These are phyloP conservation scores for Umbelopsis sp. DNA, from an alignment of 371 early-diverging fungal species.

Conservation along the genomic window DNA sequence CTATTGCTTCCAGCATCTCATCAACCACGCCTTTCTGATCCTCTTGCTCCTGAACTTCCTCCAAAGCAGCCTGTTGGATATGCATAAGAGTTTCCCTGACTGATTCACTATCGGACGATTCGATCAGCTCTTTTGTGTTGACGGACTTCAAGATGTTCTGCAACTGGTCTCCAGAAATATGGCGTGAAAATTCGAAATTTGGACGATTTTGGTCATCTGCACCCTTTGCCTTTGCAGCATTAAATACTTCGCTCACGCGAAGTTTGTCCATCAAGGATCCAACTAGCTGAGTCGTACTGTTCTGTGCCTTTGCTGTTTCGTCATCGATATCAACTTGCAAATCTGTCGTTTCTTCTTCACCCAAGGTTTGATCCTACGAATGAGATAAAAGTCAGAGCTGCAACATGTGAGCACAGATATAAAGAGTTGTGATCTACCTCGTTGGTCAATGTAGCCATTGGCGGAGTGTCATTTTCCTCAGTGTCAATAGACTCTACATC, in stretches of 20 bases:
- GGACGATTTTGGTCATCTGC: background rate
- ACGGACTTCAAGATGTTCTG: conserved; percentile 4
- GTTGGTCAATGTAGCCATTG: background rate
- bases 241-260: background rate
- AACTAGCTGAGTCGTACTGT: background rate
- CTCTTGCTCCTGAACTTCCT: conserved; percentile 49
- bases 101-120: conserved; percentile 8
- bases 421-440: background rate
- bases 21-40: conserved; percentile 48
- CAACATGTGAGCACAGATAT: background rate
- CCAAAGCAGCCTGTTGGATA: conserved; percentile 50
- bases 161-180: conserved; percentile 8
- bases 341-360: background rate
- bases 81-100: conserved; percentile 49
- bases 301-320: background rate
- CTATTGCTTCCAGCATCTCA: conserved; percentile 47
- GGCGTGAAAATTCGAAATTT: background rate
- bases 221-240: background rate
- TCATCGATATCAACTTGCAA: background rate
- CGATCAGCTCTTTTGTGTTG: conserved; percentile 1
- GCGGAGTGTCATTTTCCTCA: conserved; percentile 1
- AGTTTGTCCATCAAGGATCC: conserved; percentile 13
- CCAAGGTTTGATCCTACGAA: background rate
- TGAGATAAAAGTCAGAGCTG: background rate
- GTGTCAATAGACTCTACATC: background rate